Conservation (phyloP, 1,284 basidiomycete species). For the Phylloporus sp. region DNA sequence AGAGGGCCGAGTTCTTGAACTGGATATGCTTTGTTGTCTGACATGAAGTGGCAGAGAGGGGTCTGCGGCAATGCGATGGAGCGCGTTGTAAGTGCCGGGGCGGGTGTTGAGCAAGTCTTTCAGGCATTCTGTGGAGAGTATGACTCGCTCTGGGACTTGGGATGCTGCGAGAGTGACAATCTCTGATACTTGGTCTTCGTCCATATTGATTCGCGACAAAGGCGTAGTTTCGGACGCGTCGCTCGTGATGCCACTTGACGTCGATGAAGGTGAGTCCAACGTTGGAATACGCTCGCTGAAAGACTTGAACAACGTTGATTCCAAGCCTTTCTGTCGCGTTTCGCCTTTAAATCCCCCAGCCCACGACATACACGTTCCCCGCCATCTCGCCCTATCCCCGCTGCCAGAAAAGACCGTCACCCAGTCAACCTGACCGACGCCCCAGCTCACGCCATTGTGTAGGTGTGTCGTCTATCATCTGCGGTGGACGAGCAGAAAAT, state of each 20-base stretch:
- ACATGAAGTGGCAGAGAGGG: conserved; percentile 64
- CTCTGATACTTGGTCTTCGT: conserved; percentile 66
- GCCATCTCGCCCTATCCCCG: conserved; percentile 8
- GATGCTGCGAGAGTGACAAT: conserved; percentile 73
- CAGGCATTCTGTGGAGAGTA: conserved; percentile 66
- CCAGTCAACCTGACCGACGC: conserved; percentile 51
- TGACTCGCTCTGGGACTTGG: conserved; percentile 68
- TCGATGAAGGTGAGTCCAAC: conserved; percentile 4
- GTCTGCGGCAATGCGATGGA: conserved; percentile 75
- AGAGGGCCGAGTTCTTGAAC: conserved; percentile 76
- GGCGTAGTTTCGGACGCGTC: conserved; percentile 29
- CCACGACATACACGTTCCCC: not conserved
- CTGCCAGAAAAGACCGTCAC: conserved; percentile 4
- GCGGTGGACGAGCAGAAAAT: conserved; percentile 75
- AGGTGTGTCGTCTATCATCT: conserved; percentile 73
- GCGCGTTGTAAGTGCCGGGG: conserved; percentile 71
- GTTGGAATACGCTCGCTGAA: not conserved
- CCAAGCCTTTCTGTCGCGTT: conserved; percentile 37
- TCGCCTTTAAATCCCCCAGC: conserved; percentile 37
- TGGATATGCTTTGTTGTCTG: conserved; percentile 83
- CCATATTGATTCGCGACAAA: conserved; percentile 33
- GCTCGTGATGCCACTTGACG: conserved; percentile 8
- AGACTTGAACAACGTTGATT: not conserved
- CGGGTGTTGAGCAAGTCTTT: conserved; percentile 68
- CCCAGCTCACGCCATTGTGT: conserved; percentile 54